Evolutionary conservation across 306 rosid species (phyloP).

Genomic region (Vigna angularis): DNA sequence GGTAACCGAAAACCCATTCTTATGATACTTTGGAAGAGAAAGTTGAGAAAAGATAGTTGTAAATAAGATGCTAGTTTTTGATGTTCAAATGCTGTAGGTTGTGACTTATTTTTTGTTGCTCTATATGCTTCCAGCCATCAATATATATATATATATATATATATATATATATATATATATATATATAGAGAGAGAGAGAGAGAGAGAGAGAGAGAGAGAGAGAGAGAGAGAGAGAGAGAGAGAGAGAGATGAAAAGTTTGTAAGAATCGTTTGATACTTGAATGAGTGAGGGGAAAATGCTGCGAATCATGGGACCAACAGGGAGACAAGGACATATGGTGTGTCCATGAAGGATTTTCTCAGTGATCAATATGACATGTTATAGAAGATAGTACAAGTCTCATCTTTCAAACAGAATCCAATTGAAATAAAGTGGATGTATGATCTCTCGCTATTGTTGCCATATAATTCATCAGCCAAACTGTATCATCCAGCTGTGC

Average conservation of each 20-base stretch:
- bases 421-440: neutral
- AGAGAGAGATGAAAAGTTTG: conserved; percentile 6
- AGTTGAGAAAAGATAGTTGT: neutral
- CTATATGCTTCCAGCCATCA: conserved; percentile 10
- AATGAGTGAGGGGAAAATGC: neutral
- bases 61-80: neutral
- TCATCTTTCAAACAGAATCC: neutral
- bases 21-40: neutral
- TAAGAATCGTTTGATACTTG: neutral
- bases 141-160: conserved; percentile 45
- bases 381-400: neutral
- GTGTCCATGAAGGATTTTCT: conserved; percentile 31
- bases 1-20: conserved; percentile 41
- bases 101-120: conserved; percentile 36
- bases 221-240: no score
- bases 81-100: conserved; percentile 16
- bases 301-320: neutral
- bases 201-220: no score
- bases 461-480: neutral
- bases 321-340: conserved; percentile 44
- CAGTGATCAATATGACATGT: neutral
- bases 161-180: no score
- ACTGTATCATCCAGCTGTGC: conserved; percentile 1
- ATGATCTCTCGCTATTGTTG: neutral
- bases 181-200: no score